These are phyloP conservation scores for Plectranthus barbatus DNA, from an alignment of 257 asterid genomes.

Conservation along the genomic window DNA sequence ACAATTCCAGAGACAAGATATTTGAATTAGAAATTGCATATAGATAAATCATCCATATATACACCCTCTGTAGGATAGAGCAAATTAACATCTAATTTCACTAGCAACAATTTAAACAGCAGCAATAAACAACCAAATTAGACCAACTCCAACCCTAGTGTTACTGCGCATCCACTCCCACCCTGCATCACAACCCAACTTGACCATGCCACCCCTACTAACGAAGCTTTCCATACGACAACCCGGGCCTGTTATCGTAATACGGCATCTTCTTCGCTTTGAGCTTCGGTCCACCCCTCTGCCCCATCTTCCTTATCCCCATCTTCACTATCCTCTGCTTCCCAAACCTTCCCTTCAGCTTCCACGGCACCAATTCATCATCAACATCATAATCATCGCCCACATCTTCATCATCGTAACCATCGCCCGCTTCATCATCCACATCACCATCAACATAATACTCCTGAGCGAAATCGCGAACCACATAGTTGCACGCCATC, in stretches of 20 bases:
- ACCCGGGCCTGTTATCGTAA: constrained; percentile 51
- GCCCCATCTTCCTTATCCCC: constrained; percentile 71
- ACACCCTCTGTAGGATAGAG: constrained; percentile 13
- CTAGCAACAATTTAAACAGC: constrained; percentile 10
- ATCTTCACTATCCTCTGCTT: constrained; percentile 63
- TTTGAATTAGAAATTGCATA: constrained; percentile 22
- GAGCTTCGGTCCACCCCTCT: constrained; percentile 42
- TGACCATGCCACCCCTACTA: constrained; percentile 19
- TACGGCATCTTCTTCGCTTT: constrained; percentile 45
- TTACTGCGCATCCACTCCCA: constrained; percentile 7
- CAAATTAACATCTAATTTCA: constrained; percentile 17
- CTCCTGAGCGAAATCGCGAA: neutral
- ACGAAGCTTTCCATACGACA: constrained; percentile 43
- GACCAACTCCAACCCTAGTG: constrained; percentile 4
- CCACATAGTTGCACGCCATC: constrained; percentile 7
- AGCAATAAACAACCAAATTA: constrained; percentile 10
- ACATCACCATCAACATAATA: neutral
- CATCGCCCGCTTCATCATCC: constrained; percentile 18
- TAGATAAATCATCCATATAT: constrained; percentile 5
- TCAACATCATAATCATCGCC: constrained; percentile 34
- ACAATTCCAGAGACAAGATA: neutral
- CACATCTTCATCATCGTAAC: constrained; percentile 21
- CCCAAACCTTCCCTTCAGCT: constrained; percentile 46
- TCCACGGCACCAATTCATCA: constrained; percentile 72
- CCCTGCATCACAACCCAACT: neutral